Evolutionary conservation across 208 protist genomes (phyloP), one percentile per base, ranked within the genome.

Genomic region (Leishmania guyanensis): DNA sequence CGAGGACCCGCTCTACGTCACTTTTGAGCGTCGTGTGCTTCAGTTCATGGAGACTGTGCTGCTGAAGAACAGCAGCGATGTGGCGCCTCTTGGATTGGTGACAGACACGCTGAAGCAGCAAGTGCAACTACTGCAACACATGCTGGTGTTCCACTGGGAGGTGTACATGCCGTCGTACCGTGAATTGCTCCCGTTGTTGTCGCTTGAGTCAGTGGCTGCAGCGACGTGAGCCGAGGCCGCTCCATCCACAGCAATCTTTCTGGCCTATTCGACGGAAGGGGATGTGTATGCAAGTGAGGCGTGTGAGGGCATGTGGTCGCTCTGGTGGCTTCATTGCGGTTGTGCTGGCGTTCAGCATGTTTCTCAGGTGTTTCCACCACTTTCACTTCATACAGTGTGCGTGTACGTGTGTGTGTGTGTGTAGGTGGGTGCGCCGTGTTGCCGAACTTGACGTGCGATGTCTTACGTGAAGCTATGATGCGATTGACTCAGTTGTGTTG

Each of bases 141-240:
- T 84, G 77, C 81, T 96, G 58, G 17, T 78, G 17, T 95, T 96
- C 80, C 89, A 96, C 78, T 94, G 91, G 90, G 91, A 95, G 77
- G 90, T 96, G 71, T 96, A 96, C 83, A 58, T 81, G 33, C 89
- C 87, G 0, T 90, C 84, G 68, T 95, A 96, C 77, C 80, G 84
- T 17, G 77, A 88, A 56, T 66, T 96, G n/a, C 46, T 91, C 12
- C 80, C 83, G 14, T 65, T 79, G 26, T 78, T 90, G 39, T 46
- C 50, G 43, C 68, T 87, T 14, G 70, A 82, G 4, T 17, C 73
- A 22, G 70, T 54, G 8, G 20, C 66, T 17, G 26, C 75, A 26
- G 60, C 53, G 0, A 50, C 36, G 53, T 77, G 74, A 77, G 54
- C n/a, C 10, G 62, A 6, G 26, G n/a, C 26, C 22, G 26, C 48